A percentile compares a stretch with the other conserved stretches of the same genome.
Evolutionary conservation across 345 rosid genomes (phyloP).

Genomic region (Populus tremula): DNA sequence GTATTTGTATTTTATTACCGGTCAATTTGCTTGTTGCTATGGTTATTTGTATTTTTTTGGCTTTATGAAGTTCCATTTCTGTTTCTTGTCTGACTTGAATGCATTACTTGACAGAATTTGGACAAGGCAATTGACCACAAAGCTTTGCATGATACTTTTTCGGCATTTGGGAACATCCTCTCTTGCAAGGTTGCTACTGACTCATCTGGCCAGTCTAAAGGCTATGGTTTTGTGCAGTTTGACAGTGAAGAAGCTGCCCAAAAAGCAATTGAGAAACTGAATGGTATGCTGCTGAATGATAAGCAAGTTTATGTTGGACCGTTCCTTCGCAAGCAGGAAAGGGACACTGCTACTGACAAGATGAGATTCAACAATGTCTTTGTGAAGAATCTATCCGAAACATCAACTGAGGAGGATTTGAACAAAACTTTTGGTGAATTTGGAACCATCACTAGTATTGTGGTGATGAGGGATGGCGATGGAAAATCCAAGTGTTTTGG

Average conservation of each 20-base stretch:
- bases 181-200: constrained; percentile 96
- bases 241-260: constrained; percentile 77
- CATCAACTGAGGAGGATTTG: constrained; percentile 73
- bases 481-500: constrained; percentile 91
- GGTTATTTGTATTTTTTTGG: not conserved
- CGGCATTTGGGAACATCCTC: constrained; percentile 72
- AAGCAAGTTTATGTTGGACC: constrained; percentile 97
- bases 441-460: constrained; percentile 79
- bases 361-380: constrained; percentile 77
- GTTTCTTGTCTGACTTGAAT: not conserved
- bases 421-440: constrained; percentile 64
- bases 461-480: constrained; percentile 77
- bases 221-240: constrained; percentile 93
- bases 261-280: constrained; percentile 69
- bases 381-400: constrained; percentile 79
- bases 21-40: not conserved
- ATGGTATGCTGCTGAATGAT: constrained; percentile 91
- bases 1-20: constrained; percentile 28
- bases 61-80: not conserved
- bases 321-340: constrained; percentile 87
- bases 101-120: constrained; percentile 54
- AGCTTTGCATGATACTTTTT: constrained; percentile 80
- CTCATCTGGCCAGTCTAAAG: constrained; percentile 76
- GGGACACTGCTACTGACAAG: constrained; percentile 51
- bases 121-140: constrained; percentile 89